Base-by-base conservation (phyloP, 1,284 basidiomycete genomes). In the Apiotrichum siamense region DNA sequence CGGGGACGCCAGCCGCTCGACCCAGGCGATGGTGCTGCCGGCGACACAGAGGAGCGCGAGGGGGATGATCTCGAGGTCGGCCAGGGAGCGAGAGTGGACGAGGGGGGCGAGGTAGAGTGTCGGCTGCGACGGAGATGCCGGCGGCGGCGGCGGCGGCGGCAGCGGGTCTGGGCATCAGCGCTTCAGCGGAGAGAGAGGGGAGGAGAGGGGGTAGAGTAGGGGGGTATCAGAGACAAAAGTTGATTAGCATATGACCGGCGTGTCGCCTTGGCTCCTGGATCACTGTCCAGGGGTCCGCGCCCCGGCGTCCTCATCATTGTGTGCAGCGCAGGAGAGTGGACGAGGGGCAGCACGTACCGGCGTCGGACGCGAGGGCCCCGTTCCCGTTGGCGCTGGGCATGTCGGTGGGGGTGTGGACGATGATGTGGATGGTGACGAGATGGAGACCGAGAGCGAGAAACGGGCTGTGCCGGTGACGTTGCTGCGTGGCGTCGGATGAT, bases 51-150 rank as follows among this genome's bases (percentile, higher is more conserved):
- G 65, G 21, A 89, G 74, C 53, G 81, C 80, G 23, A 72, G 70
- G 2, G 82, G 79, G 29, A 81, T 74, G 33, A 81, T 78, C 49
- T 78, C 75, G 61, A 83, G 83, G 41, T 75, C 58, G 0, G 76
- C 77, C 13, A 83, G 75, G 11, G 77, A 78, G n/a, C 76, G 63
- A 0, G 87, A 83, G 63, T 83, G 85, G 59, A 90, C 76, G 51
- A 87, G 69, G 9, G 82, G 74, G 29, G 86, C 86, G 60, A 84
- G 79, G 75, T 83, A 88, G 45, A 87, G 47, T n/a, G 55, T 64
- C 18, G 53, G 33, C 21, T n/a, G n/a, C n/a, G n/a, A n/a, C n/a
- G n/a, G n/a, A n/a, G n/a, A n/a, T n/a, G n/a, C n/a, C n/a, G n/a
- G n/a, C n/a, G n/a, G n/a, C n/a, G n/a, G n/a, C n/a, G n/a, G n/a